These are phyloP conservation scores for Penicillium coprophilum DNA, from an alignment of 495 filamentous ascomycete species.

Conservation along the genomic window DNA sequence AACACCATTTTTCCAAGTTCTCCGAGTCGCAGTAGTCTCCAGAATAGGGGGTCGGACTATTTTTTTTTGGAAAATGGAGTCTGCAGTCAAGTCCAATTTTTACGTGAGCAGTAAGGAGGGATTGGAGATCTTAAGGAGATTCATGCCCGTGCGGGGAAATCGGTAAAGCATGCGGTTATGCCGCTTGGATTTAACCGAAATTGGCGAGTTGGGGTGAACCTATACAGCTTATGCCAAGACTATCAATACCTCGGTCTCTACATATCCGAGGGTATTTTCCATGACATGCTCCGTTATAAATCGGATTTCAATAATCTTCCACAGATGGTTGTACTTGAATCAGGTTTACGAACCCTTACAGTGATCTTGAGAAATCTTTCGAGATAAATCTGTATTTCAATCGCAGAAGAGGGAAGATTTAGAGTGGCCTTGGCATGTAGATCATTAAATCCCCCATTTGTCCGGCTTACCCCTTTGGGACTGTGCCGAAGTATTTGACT, in stretches of 20 bases:
- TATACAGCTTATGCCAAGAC: constrained; percentile 12
- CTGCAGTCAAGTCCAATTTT: background rate
- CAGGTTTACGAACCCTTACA: no score
- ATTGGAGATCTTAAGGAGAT: background rate
- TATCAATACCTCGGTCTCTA: constrained; percentile 4
- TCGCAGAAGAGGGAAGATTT: background rate
- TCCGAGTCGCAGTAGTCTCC: constrained; percentile 1
- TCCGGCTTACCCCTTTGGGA: background rate
- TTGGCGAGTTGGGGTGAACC: background rate
- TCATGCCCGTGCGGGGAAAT: constrained; percentile 18
- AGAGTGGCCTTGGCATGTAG: constrained; percentile 7
- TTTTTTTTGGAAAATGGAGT: background rate
- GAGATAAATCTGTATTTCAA: no score
- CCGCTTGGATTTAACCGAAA: no score
- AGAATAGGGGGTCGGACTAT: background rate
- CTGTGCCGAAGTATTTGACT: background rate
- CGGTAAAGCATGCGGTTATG: constrained; percentile 6
- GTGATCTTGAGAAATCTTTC: background rate
- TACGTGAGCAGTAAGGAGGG: background rate
- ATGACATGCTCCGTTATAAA: background rate
- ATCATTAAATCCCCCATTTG: background rate
- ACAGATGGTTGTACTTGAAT: no score
- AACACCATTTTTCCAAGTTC: constrained; percentile 67
- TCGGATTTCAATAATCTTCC: background rate
- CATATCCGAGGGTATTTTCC: constrained; percentile 5